phyloP scores from a whole-genome alignment of 345 rosid species.

The Linum tenue region DNA sequence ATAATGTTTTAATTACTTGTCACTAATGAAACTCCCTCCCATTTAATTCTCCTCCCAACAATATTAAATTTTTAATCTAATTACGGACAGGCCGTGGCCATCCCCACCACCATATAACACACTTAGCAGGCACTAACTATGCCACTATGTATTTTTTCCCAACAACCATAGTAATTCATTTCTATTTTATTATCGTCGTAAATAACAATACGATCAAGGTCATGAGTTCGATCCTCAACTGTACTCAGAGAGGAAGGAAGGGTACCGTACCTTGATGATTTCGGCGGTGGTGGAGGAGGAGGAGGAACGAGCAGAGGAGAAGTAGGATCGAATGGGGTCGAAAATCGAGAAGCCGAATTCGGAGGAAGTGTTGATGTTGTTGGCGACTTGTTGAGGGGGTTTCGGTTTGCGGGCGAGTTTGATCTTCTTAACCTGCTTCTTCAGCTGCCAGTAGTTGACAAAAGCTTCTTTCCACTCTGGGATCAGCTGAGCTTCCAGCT shows the following conservation, averaged over 20 bases:
- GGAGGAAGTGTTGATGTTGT: slow-evolving; percentile 14
- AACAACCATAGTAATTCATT: too few species aligned
- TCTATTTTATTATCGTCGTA: too few species aligned
- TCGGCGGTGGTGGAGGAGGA: slow-evolving; percentile 21
- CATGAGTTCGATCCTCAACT: too few species aligned
- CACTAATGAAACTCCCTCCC: too few species aligned
- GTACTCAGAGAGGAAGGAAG: background rate
- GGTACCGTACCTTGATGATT: slow-evolving; percentile 51
- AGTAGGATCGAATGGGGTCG: slow-evolving; percentile 40
- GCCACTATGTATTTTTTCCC: too few species aligned
- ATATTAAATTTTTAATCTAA: too few species aligned
- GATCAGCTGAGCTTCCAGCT: slow-evolving; percentile 90
- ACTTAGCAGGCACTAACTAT: too few species aligned
- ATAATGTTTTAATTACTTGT: too few species aligned
- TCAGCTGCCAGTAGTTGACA: slow-evolving; percentile 80
- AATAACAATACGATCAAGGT: too few species aligned
- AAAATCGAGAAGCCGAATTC: slow-evolving; percentile 50
- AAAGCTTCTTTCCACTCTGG: slow-evolving; percentile 99
- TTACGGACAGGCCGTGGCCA: too few species aligned
- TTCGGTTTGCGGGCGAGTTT: slow-evolving; percentile 43
- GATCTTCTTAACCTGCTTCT: slow-evolving; percentile 76
- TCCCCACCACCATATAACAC: too few species aligned
- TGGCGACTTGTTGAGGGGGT: slow-evolving; percentile 15
- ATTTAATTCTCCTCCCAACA: too few species aligned
- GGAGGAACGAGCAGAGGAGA: slow-evolving; percentile 23